A percentile compares a stretch with the other conserved stretches of the same genome.
Evolutionary conservation across 371 early-diverging fungal species (phyloP).

Genomic region (Mucor velutinosus): DNA sequence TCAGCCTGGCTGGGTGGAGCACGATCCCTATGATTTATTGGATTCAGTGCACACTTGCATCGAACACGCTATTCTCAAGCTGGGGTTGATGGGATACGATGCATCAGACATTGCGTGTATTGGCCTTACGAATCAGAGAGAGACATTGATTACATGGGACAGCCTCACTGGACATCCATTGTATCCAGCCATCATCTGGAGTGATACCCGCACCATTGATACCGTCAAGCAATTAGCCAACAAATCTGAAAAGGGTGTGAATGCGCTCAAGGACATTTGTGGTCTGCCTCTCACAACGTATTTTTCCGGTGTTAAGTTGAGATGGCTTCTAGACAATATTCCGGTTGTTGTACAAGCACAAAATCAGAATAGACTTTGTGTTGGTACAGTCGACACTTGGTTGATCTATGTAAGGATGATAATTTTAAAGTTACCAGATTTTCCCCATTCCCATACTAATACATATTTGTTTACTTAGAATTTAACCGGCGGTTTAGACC

Average conservation of each 20-base stretch:
- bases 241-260: slow-evolving; percentile 26
- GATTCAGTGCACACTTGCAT: slow-evolving; percentile 75
- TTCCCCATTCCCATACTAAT: slow-evolving; percentile 10
- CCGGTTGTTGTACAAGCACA: slow-evolving; percentile 58
- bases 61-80: slow-evolving; percentile 64
- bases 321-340: slow-evolving; percentile 91
- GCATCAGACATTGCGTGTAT: slow-evolving; percentile 70
- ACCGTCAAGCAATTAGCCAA: slow-evolving; percentile 68
- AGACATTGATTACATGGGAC: slow-evolving; percentile 92
- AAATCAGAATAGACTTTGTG: slow-evolving; percentile 44
- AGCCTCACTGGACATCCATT: slow-evolving; percentile 78
- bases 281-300: slow-evolving; percentile 94
- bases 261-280: slow-evolving; percentile 61
- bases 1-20: slow-evolving; percentile 91
- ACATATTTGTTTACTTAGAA: slow-evolving; percentile 38
- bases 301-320: slow-evolving; percentile 90
- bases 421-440: slow-evolving; percentile 9
- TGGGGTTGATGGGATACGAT: slow-evolving; percentile 62
- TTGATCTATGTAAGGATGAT: slow-evolving; percentile 36
- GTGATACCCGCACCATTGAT: slow-evolving; percentile 83
- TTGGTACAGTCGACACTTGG: slow-evolving; percentile 96
- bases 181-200: slow-evolving; percentile 94
- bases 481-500: slow-evolving; percentile 65
- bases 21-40: slow-evolving; percentile 81
- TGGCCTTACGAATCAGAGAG: slow-evolving; percentile 96